Conservation (phyloP, 73 alveolate species). For the Effrenium voratum region DNA sequence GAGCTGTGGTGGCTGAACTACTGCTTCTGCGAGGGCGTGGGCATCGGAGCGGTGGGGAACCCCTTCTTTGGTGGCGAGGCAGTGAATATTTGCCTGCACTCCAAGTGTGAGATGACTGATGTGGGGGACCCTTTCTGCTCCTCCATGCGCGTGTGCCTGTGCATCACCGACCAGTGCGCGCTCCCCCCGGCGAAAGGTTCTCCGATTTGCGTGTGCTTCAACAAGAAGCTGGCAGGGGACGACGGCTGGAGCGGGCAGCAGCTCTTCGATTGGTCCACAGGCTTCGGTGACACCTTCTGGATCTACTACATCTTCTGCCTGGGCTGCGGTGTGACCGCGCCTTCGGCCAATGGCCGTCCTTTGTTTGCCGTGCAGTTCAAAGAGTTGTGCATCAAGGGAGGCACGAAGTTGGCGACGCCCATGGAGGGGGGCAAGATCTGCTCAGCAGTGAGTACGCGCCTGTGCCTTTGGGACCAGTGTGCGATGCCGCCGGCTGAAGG, state of each 20-base stretch:
- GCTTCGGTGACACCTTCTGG: conserved; percentile 23
- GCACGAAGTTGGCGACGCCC: conserved; percentile 34
- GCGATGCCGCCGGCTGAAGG: conserved; percentile 64
- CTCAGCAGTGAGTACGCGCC: conserved; percentile 36
- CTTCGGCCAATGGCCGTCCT: conserved; percentile 14
- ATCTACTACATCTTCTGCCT: conserved; percentile 24
- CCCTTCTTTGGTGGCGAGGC: conserved; percentile 27
- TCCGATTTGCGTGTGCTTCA: background rate
- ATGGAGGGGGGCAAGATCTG: conserved; percentile 42
- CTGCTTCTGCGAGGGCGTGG: conserved; percentile 41
- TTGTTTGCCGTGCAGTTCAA: background rate
- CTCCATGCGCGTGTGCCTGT: conserved; percentile 14
- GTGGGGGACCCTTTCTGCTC: conserved; percentile 30
- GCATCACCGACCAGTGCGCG: conserved; percentile 28
- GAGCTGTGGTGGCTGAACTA: conserved; percentile 44
- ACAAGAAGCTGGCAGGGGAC: background rate
- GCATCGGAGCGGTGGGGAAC: conserved; percentile 26
- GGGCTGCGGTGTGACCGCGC: background rate
- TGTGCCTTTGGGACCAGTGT: conserved; percentile 58
- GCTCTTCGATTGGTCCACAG: background rate
- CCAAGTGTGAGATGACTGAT: conserved; percentile 23
- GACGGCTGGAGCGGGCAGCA: conserved; percentile 18
- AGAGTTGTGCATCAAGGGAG: conserved; percentile 25
- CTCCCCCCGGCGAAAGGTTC: conserved; percentile 17
- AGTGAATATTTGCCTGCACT: conserved; percentile 15